These are phyloP conservation scores for Volvariella volvacea DNA, from an alignment of 1,284 basidiomycete species.

Conservation along the genomic window DNA sequence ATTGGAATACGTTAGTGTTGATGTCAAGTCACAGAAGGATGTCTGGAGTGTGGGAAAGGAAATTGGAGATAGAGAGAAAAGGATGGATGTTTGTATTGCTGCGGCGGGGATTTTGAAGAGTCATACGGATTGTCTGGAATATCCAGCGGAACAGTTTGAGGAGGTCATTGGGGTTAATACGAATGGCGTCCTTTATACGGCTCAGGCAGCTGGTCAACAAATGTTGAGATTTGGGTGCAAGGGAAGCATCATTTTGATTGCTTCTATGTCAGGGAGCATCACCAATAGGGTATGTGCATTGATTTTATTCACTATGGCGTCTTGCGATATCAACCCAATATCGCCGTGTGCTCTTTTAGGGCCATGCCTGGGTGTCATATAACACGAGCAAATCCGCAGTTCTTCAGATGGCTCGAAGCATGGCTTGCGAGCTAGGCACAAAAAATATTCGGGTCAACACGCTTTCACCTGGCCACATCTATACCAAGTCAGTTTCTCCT, in stretches of 20 bases:
- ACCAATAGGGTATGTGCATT: slow-evolving; percentile 74
- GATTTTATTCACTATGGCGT: too few relatives aligned
- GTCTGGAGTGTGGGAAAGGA: slow-evolving; percentile 51
- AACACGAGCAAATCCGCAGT: slow-evolving; percentile 81
- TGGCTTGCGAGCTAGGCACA: slow-evolving; percentile 77
- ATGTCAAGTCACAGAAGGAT: slow-evolving; percentile 55
- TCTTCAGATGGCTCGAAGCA: slow-evolving; percentile 75
- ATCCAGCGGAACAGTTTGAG: slow-evolving; percentile 64
- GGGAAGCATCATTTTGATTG: slow-evolving; percentile 80
- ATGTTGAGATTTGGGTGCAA: slow-evolving; percentile 66
- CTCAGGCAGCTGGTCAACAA: slow-evolving; percentile 73
- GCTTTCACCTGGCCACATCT: slow-evolving; percentile 73
- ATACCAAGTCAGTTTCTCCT: slow-evolving; percentile 48
- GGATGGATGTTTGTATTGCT: slow-evolving; percentile 71
- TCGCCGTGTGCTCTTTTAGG: slow-evolving; percentile 39
- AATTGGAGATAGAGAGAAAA: slow-evolving; percentile 56
- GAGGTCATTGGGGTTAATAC: slow-evolving; percentile 74
- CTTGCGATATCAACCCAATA: neutral
- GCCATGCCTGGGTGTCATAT: slow-evolving; percentile 73
- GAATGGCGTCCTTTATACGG: slow-evolving; percentile 72
- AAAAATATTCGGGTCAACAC: slow-evolving; percentile 70
- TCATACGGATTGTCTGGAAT: slow-evolving; percentile 61
- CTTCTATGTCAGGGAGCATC: slow-evolving; percentile 83
- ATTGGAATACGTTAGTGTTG: slow-evolving; percentile 60
- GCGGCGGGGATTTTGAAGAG: slow-evolving; percentile 72